Evolutionary conservation across 2,329 filamentous ascomycete species (phyloP), one percentile per base, ranked within the genome.

Genomic region (Anisogramma anomala): DNA sequence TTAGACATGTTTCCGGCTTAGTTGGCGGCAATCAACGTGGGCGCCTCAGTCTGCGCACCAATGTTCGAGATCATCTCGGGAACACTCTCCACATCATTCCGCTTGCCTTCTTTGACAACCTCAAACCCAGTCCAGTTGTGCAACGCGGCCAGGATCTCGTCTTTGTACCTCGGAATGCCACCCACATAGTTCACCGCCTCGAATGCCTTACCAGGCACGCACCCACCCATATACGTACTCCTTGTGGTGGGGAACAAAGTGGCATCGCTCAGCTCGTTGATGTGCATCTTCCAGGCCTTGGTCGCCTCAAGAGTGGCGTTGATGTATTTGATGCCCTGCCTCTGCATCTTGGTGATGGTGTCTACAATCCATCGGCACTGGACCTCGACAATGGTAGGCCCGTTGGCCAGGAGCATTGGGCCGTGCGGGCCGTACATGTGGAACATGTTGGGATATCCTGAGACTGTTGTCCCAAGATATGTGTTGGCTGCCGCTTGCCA

Each of bases 361-460:
- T 71, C 65, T 13, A 62, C 59, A 41, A 77, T 68, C 71, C 71
- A 78, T 0, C 69, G 59, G 2, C 71, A 74, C 49, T 79, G 74
- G 1, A 72, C 51, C 46, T 77, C 70, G 6, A 70, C 65, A 1
- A 61, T 65, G 0, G 67, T 65, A 0, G 76, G 74, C 0, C 73
- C 74, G 48, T 78, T 79, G 50, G 62, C 55, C 4, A 77, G 58
- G 0, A 71, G 63, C 0, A 72, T 76, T 0, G 74, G 74, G 0
- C 61, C 69, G n/a, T 79, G 74, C 1, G 66, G 60, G 0, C 73
- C 73, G 51, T 76, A 77, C 36, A 69, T 58, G 48, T 66, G 59
- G 55, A 71, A 69, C 64, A 71, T 68, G 50, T 70, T 71, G 23
- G 67, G 67, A 36, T 65, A 71, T 11, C 63, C 64, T 36, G 52